These are phyloP conservation scores for Mychonastes homosphaera DNA, from an alignment of 139 green algal species.

Conservation along the genomic window DNA sequence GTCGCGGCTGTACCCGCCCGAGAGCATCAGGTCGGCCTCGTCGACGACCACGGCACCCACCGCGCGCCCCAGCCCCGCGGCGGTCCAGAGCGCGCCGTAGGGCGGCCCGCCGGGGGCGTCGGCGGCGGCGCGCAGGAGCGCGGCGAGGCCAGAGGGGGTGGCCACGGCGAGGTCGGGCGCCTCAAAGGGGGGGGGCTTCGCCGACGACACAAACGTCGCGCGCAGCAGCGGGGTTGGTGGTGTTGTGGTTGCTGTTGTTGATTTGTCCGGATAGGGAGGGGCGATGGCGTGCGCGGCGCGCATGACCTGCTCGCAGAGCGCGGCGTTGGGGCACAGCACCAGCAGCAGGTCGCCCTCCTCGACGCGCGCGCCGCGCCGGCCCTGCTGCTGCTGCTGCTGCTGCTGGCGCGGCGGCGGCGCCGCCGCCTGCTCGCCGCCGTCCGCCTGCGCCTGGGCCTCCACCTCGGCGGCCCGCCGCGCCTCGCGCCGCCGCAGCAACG, in stretches of 20 bases:
- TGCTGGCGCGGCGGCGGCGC: no score
- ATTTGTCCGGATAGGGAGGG: no score
- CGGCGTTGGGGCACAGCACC: slow-evolving; percentile 78
- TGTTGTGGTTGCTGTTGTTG: no score
- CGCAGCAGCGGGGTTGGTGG: slow-evolving; percentile 14
- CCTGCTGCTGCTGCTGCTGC: neutral
- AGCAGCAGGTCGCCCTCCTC: slow-evolving; percentile 36
- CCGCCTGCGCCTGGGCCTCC: no score
- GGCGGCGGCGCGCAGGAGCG: slow-evolving; percentile 30
- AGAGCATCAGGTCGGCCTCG: slow-evolving; percentile 90
- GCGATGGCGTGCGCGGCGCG: no score
- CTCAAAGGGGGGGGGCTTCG: slow-evolving; percentile 38
- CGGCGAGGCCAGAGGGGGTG: slow-evolving; percentile 56
- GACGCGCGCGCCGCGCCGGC: neutral
- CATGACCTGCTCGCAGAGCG: slow-evolving; percentile 74
- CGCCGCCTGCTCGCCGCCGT: no score
- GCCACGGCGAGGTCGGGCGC: slow-evolving; percentile 59
- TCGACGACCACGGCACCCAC: slow-evolving; percentile 77
- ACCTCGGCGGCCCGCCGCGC: no score
- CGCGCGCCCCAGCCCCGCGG: slow-evolving; percentile 20
- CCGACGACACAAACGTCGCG: slow-evolving; percentile 11
- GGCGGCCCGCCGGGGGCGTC: no score
- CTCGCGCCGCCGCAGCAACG: slow-evolving; percentile 26
- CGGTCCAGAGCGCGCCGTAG: slow-evolving; percentile 58
- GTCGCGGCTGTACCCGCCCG: slow-evolving; percentile 47